A percentile compares a stretch with the other conserved stretches of the same genome.
Conservation (phyloP, 108 stramenopile genomes). For the Fragilariopsis cylindrus region DNA sequence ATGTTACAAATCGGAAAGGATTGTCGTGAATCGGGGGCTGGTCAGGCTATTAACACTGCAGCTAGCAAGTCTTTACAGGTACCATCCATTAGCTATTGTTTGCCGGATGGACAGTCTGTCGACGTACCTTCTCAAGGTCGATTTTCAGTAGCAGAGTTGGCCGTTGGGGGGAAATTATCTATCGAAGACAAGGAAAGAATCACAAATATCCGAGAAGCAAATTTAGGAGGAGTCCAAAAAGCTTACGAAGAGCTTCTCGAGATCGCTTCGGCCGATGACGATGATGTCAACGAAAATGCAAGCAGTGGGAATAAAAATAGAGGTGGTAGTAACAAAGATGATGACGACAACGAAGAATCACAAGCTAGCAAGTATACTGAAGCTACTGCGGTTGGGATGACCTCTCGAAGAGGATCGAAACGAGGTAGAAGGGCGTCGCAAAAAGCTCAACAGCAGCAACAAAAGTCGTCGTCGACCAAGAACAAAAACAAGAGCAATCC, state of each 20-base stretch:
- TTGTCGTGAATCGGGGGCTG: slow-evolving; percentile 70
- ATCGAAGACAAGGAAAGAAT: slow-evolving; percentile 30
- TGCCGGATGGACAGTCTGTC: slow-evolving; percentile 78
- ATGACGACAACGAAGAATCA: slow-evolving; percentile 8
- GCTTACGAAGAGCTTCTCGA: slow-evolving; percentile 20
- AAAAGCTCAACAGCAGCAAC: background rate
- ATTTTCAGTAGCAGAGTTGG: slow-evolving; percentile 70
- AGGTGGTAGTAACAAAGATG: background rate
- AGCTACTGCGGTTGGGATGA: slow-evolving; percentile 50
- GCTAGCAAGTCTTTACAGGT: slow-evolving; percentile 51
- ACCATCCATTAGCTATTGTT: slow-evolving; percentile 51
- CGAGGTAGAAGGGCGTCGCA: slow-evolving; percentile 12
- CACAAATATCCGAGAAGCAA: slow-evolving; percentile 41
- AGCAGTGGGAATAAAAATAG: slow-evolving; percentile 8
- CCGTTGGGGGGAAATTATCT: slow-evolving; percentile 18
- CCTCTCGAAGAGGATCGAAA: slow-evolving; percentile 34
- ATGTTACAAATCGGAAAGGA: slow-evolving; percentile 64
- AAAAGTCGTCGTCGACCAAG: background rate
- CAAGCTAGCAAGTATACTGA: slow-evolving; percentile 43
- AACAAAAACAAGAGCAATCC: background rate
- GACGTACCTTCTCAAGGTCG: slow-evolving; percentile 65
- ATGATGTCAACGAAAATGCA: slow-evolving; percentile 12
- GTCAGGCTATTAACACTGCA: slow-evolving; percentile 64
- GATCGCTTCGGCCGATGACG: slow-evolving; percentile 29
- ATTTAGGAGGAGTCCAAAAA: slow-evolving; percentile 37